Conservation (phyloP, 2,329 filamentous ascomycete genomes). For the Paracoccidioides lutzii region DNA sequence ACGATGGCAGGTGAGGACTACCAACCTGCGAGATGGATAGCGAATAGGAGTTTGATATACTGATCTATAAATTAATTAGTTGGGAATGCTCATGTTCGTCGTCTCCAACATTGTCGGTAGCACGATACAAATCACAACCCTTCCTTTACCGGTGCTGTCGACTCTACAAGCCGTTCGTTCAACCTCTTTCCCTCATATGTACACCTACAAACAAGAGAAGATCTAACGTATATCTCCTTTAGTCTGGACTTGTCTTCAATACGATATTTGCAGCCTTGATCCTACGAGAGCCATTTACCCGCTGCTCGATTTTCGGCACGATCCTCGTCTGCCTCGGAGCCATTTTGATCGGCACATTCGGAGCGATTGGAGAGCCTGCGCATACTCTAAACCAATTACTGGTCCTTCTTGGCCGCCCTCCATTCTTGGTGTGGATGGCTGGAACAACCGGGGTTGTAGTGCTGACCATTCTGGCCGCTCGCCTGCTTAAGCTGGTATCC, state of each 20-base stretch:
- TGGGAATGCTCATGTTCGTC: constrained; percentile 96
- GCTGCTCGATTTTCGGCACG: constrained; percentile 83
- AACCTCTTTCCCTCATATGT: not conserved
- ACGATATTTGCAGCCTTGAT: constrained; percentile 92
- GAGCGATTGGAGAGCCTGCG: constrained; percentile 82
- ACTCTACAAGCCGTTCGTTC: constrained; percentile 65
- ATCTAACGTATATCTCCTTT: constrained; percentile 5
- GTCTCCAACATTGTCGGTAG: constrained; percentile 88
- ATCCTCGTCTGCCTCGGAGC: constrained; percentile 76
- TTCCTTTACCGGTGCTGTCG: constrained; percentile 85
- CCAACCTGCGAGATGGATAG: not conserved
- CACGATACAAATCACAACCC: constrained; percentile 91
- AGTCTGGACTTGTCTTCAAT: constrained; percentile 92
- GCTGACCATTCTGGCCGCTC: constrained; percentile 49
- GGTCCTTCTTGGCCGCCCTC: constrained; percentile 54
- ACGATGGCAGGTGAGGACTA: constrained; percentile 61
- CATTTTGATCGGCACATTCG: constrained; percentile 85
- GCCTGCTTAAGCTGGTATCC: constrained; percentile 28
- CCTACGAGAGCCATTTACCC: constrained; percentile 84
- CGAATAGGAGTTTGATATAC: constrained; percentile 10
- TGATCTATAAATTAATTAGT: constrained; percentile 19
- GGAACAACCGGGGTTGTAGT: constrained; percentile 62
- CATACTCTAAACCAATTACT: constrained; percentile 77
- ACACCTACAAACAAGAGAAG: not conserved
- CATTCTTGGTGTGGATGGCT: constrained; percentile 83